Percentiles rank a stretch among this genome's conserved stretches.
phyloP scores from a whole-genome alignment of 148 eudicot species.

The Diospyros lotus region DNA sequence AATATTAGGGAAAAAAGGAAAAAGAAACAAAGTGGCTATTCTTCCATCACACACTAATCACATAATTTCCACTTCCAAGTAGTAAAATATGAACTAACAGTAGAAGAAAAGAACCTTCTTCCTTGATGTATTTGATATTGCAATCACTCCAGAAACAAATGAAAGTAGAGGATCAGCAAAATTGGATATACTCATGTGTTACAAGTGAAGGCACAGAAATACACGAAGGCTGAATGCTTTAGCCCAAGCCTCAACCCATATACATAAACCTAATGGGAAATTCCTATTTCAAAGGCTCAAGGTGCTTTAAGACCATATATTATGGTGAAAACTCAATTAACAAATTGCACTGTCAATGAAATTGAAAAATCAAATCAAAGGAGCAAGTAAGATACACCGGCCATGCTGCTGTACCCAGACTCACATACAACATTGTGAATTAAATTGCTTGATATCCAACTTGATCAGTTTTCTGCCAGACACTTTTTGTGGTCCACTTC shows the following conservation, averaged over 20 bases:
- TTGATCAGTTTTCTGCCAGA: not conserved
- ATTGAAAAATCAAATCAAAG: not conserved
- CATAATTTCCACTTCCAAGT: too few relatives aligned
- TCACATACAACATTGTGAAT: not conserved
- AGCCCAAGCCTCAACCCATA: not conserved
- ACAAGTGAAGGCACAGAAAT: not conserved
- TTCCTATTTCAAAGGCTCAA: not conserved
- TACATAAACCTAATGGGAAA: not conserved
- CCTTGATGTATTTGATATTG: not conserved
- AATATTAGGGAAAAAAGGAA: too few relatives aligned
- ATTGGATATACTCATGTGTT: not conserved
- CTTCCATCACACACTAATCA: too few relatives aligned
- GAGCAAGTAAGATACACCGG: not conserved
- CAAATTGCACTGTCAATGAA: not conserved
- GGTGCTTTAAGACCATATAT: not conserved
- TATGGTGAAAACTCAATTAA: not conserved
- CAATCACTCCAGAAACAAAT: not conserved
- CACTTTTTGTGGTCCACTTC: not conserved
- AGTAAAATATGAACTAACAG: not conserved
- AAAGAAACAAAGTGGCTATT: too few relatives aligned
- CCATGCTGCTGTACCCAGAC: not conserved
- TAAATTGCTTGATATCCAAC: not conserved
- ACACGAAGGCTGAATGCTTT: not conserved
- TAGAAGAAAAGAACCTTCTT: not conserved
- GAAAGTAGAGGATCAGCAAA: not conserved